Base-by-base conservation (phyloP, 192 early-diverging fungal species). In the Nowakowskiella sp. region DNA sequence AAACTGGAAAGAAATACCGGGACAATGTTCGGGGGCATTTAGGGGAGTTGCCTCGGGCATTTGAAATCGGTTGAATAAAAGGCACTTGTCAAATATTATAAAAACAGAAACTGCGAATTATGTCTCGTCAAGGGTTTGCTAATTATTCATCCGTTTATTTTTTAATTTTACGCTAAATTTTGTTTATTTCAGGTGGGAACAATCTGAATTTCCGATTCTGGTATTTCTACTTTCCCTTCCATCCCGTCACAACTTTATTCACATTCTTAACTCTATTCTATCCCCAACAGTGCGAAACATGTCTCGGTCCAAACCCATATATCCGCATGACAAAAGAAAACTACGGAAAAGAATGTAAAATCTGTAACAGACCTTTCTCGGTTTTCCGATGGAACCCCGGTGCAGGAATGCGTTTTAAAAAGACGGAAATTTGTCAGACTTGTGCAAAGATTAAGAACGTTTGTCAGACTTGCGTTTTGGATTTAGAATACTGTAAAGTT, bases 381-480 rank as follows among this genome's bases (percentile, higher is more conserved):
- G 84, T 95, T 33, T 99, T 97, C 65, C 80, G 89, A 34, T 99
- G 96, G 96, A 73, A 82, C 45, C 96, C 96, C 10, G 96, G 96
- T 10, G 76, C 81, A 16, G 90, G 89, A 4, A 92, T 90, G 89
- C 82, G 94, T 49, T 89, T 86, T 77, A 97, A 96, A 62, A 95
- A 97, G 76, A 99, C 96, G 0, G 92, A 99, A 64, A 88, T 97
- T 49, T 99, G 96, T 53, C 87, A 92, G 64, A 90, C 89, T 0
- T 99, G 96, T 61, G 88, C 96, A 29, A 94, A 96, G 64, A 74
- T 97, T 57, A 99, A 99, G 71, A 97, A 99, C 66, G 89, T 91
- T 6, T 99, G 96, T 52, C 96, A 97, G 61, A 93, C 93, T 4
- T 99, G 96, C 61, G 71, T 97, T 13, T 69, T 96, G 34, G 94